These are phyloP conservation scores for Ophiosphaerella narmari DNA, from an alignment of 2,329 filamentous ascomycete species.

Conservation along the genomic window DNA sequence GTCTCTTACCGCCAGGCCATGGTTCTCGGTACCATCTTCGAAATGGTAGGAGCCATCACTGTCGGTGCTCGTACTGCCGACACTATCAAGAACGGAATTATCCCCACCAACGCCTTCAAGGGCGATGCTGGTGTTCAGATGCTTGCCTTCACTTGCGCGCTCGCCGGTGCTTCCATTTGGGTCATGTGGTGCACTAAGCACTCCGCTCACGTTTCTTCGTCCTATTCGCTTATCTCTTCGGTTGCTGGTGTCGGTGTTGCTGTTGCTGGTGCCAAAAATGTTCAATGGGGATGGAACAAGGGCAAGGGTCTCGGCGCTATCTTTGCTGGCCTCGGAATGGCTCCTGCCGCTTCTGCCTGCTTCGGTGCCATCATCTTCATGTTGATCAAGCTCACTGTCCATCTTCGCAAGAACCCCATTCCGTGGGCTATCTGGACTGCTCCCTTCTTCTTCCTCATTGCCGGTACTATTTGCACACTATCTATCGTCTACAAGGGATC, in stretches of 20 bases:
- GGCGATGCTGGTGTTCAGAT: slow-evolving; percentile 55
- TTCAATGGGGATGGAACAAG: slow-evolving; percentile 64
- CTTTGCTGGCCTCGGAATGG: slow-evolving; percentile 70
- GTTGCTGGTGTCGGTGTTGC: slow-evolving; percentile 55
- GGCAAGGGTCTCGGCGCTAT: slow-evolving; percentile 69
- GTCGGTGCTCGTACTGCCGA: slow-evolving; percentile 62
- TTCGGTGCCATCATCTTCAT: slow-evolving; percentile 73
- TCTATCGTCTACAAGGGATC: slow-evolving; percentile 84
- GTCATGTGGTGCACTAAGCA: slow-evolving; percentile 80
- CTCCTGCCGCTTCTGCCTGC: slow-evolving; percentile 67
- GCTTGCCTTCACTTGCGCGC: slow-evolving; percentile 61
- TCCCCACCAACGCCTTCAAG: slow-evolving; percentile 53
- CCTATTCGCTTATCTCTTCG: slow-evolving; percentile 58
- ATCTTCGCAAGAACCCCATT: slow-evolving; percentile 71
- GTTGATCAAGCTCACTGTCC: slow-evolving; percentile 73
- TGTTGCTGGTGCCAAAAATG: slow-evolving; percentile 60
- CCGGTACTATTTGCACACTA: slow-evolving; percentile 73
- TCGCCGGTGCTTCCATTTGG: slow-evolving; percentile 70
- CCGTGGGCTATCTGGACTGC: slow-evolving; percentile 74
- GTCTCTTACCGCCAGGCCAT: slow-evolving; percentile 69
- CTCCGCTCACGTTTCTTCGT: slow-evolving; percentile 68
- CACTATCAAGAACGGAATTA: slow-evolving; percentile 76
- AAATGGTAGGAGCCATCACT: slow-evolving; percentile 54
- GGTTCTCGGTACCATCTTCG: slow-evolving; percentile 52
- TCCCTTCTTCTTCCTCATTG: slow-evolving; percentile 78